Percentiles rank a stretch among this genome's conserved stretches.
phyloP scores from a whole-genome alignment of 2,329 filamentous ascomycete genomes.

The Xylaria sp. region DNA sequence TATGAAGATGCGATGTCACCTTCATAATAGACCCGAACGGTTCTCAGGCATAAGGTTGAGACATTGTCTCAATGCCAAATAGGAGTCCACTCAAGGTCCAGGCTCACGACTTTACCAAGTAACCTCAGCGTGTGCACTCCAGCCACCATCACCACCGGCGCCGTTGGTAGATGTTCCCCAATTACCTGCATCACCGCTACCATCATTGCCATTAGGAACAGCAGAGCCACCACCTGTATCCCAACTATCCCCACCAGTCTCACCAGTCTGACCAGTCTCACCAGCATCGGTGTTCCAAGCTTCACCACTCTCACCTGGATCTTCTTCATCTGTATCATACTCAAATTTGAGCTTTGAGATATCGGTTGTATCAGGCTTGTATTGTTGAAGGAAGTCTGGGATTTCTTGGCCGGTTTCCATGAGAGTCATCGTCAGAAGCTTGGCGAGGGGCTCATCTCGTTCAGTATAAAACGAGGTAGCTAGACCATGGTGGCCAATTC shows the following conservation, averaged over 20 bases:
- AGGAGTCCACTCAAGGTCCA: background rate
- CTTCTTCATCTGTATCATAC: slow-evolving; percentile 63
- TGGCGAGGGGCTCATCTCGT: slow-evolving; percentile 75
- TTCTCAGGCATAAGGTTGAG: background rate
- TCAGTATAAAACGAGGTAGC: slow-evolving; percentile 92
- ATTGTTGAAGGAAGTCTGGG: slow-evolving; percentile 80
- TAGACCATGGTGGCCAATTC: slow-evolving; percentile 86
- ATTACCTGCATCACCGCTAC: slow-evolving; percentile 2
- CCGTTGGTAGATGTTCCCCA: slow-evolving; percentile 7
- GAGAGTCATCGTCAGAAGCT: slow-evolving; percentile 81
- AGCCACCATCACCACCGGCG: background rate
- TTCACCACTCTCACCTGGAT: slow-evolving; percentile 33
- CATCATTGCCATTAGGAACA: slow-evolving; percentile 25
- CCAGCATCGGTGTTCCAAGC: slow-evolving; percentile 37
- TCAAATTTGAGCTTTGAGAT: slow-evolving; percentile 63
- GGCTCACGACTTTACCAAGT: slow-evolving; percentile 7
- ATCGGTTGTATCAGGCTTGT: slow-evolving; percentile 66
- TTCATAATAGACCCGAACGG: background rate
- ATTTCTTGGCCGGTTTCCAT: slow-evolving; percentile 81
- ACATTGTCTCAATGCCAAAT: background rate
- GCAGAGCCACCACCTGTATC: slow-evolving; percentile 25
- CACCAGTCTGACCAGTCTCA: slow-evolving; percentile 18
- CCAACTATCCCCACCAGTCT: slow-evolving; percentile 12
- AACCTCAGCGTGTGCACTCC: background rate
- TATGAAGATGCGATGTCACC: background rate